Evolutionary conservation across 805 yeast species (phyloP).

Genomic region (Pichia deserticola): DNA sequence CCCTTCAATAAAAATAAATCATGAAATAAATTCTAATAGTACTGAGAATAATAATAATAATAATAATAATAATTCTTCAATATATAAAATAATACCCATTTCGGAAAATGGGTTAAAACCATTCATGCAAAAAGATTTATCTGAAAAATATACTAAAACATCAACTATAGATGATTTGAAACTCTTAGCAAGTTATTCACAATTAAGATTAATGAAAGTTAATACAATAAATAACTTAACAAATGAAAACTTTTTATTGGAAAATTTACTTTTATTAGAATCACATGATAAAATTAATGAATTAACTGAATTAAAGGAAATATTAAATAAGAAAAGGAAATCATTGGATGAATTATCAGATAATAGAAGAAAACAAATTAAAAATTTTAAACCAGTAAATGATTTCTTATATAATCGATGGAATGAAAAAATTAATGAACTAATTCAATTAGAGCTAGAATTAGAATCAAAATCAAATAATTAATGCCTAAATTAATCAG

Average conservation of each 20-base stretch:
- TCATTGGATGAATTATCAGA: slow-evolving; percentile 36
- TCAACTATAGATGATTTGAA: slow-evolving; percentile 6
- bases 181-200: slow-evolving; percentile 12
- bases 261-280: slow-evolving; percentile 3
- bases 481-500: neutral
- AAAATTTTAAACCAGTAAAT: slow-evolving; percentile 36
- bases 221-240: neutral
- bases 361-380: slow-evolving; percentile 37
- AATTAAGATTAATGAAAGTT: slow-evolving; percentile 8
- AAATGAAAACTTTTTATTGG: neutral
- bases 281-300: neutral
- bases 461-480: too few relatives aligned
- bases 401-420: slow-evolving; percentile 42
- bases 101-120: neutral
- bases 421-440: slow-evolving; percentile 39
- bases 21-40: neutral
- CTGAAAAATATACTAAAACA: slow-evolving; percentile 9
- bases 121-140: neutral
- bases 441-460: slow-evolving; percentile 8
- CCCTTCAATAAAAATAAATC: neutral
- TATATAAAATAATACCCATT: neutral
- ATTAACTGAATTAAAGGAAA: neutral
- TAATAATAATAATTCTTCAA: too few relatives aligned
- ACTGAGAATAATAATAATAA: too few relatives aligned
- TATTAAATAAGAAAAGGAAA: slow-evolving; percentile 30